Evolutionary conservation across 345 rosid genomes (phyloP).

Genomic region (Conringia planisiliqua): DNA sequence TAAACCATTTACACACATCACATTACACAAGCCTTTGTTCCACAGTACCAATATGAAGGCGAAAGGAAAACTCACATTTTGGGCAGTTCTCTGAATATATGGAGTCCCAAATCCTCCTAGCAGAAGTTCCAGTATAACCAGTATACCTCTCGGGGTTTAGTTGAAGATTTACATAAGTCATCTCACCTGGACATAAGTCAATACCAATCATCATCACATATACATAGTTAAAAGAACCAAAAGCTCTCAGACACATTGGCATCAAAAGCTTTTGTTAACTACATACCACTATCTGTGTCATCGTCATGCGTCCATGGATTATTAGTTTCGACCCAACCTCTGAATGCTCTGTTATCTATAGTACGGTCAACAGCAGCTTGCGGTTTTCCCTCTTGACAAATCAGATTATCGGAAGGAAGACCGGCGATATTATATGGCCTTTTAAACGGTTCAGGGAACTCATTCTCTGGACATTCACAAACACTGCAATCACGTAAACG

Average conservation of each 20-base stretch:
- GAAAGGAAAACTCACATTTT: conserved; percentile 50
- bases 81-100: conserved; percentile 87
- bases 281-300: conserved; percentile 81
- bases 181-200: conserved; percentile 51
- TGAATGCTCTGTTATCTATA: conserved; percentile 66
- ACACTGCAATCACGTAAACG: conserved; percentile 93
- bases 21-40: neutral
- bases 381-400: conserved; percentile 96
- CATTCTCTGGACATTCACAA: conserved; percentile 93
- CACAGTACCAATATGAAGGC: neutral
- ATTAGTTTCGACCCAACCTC: conserved; percentile 86
- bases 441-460: conserved; percentile 79
- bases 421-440: conserved; percentile 38
- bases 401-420: conserved; percentile 61
- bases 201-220: neutral
- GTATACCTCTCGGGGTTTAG: conserved; percentile 85
- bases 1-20: neutral
- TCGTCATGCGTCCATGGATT: conserved; percentile 98
- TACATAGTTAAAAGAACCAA: neutral
- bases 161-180: conserved; percentile 92
- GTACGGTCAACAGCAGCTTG: conserved; percentile 88
- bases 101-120: conserved; percentile 97
- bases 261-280: neutral
- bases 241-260: neutral
- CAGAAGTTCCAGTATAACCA: conserved; percentile 86